phyloP scores from a whole-genome alignment of 2,329 filamentous ascomycete genomes.

The Diaporthe destruens region DNA sequence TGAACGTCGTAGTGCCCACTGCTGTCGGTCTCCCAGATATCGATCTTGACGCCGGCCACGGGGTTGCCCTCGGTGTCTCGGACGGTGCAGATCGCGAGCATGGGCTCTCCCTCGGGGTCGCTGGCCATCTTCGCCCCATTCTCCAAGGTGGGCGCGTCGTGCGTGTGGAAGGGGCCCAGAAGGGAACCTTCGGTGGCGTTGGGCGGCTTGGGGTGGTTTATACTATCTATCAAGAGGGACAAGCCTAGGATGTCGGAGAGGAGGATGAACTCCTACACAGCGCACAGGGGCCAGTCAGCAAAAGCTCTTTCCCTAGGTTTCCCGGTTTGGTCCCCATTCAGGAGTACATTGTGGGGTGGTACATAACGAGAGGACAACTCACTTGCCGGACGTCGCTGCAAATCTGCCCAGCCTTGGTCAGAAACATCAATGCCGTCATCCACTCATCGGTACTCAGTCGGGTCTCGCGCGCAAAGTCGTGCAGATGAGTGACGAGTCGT shows the following conservation, averaged over 20 bases:
- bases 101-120: constrained; percentile 76
- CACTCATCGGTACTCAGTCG: constrained; percentile 82
- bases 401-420: constrained; percentile 80
- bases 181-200: constrained; percentile 82
- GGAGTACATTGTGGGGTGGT: constrained; percentile 30
- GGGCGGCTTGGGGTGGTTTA: constrained; percentile 84
- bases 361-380: constrained; percentile 45
- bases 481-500: constrained; percentile 80
- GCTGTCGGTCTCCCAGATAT: constrained; percentile 88
- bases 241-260: constrained; percentile 84
- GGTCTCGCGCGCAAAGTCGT: constrained; percentile 86
- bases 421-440: constrained; percentile 79
- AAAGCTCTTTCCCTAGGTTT: not conserved
- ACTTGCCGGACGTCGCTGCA: constrained; percentile 80
- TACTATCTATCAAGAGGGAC: constrained; percentile 83
- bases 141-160: constrained; percentile 72
- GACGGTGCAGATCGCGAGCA: constrained; percentile 80
- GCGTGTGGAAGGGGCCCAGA: constrained; percentile 85
- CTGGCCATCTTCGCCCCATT: constrained; percentile 74
- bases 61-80: constrained; percentile 74
- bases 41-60: constrained; percentile 75
- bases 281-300: not conserved
- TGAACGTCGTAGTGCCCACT: constrained; percentile 88
- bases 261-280: constrained; percentile 78
- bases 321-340: not conserved